phyloP scores from a whole-genome alignment of 1,139 yeast genomes.

The Protomyces arabidopsidicola region DNA sequence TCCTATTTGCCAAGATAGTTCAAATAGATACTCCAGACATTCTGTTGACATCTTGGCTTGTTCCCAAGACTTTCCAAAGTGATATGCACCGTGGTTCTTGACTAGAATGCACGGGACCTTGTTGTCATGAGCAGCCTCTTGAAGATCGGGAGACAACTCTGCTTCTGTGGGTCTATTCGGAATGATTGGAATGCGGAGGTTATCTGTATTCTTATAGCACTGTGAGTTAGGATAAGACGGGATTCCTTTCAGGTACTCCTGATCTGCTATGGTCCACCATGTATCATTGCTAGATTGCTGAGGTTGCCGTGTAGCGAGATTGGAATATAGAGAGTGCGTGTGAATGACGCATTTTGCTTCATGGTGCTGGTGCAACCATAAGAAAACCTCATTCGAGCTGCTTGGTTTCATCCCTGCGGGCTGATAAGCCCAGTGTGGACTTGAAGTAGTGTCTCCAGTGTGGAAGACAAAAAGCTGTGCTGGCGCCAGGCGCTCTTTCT shows the following conservation, averaged over 20 bases:
- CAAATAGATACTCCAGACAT: slow-evolving; percentile 78
- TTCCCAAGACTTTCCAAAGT: slow-evolving; percentile 80
- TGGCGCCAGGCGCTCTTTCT: slow-evolving; percentile 80
- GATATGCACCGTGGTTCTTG: slow-evolving; percentile 88
- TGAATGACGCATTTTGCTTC: slow-evolving; percentile 92
- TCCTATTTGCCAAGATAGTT: neutral
- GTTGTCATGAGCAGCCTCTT: slow-evolving; percentile 57
- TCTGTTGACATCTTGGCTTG: slow-evolving; percentile 90
- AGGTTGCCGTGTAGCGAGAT: slow-evolving; percentile 60
- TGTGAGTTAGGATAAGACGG: slow-evolving; percentile 69
- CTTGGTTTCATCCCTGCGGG: slow-evolving; percentile 75
- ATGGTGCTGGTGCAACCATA: slow-evolving; percentile 54
- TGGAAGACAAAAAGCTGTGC: slow-evolving; percentile 72
- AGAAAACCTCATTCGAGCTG: slow-evolving; percentile 86
- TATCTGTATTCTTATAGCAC: slow-evolving; percentile 66
- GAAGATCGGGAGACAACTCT: slow-evolving; percentile 65
- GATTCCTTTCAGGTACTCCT: slow-evolving; percentile 85
- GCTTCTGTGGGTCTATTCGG: slow-evolving; percentile 88
- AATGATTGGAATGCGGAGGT: slow-evolving; percentile 77
- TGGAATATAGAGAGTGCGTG: slow-evolving; percentile 88
- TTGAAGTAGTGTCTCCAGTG: slow-evolving; percentile 43
- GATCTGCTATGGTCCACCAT: slow-evolving; percentile 69
- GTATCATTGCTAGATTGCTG: slow-evolving; percentile 41
- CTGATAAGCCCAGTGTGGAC: slow-evolving; percentile 53
- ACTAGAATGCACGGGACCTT: slow-evolving; percentile 80